Base-by-base conservation (phyloP, 2,329 filamentous ascomycete species). In the Fusarium siculi region DNA sequence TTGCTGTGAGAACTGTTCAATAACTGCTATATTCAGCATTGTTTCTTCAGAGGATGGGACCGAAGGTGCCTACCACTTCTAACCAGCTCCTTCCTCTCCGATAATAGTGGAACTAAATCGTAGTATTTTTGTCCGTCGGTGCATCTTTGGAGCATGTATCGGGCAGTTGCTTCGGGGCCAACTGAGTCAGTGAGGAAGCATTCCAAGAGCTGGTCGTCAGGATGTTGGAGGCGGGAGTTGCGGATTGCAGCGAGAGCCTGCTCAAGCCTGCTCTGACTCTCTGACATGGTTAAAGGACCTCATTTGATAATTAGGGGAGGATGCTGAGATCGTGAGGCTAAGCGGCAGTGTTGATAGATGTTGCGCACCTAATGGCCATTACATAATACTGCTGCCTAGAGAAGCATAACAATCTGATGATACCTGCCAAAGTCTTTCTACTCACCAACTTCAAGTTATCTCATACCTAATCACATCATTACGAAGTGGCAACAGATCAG, bases 261-360 rank as follows among this genome's bases (percentile, higher is more conserved):
- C 1, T 28, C 18, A 2, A 23, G 28, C 9, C 18, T 21, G 1
- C 4, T 19, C 16, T 21, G 12, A 11, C 7, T 3, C 11, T 16
- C 18, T 37, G 18, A 9, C 32, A 25, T 25, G 4, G 2, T 9
- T 1, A 15, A 25, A 23, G 7, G 4, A 9, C 19, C 6, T 1
- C 11, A 11, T 7, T 8, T 36, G 2, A n/a, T 5, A 21, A 40
- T 9, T 8, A 5, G 8, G 5, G 4, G 18, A 19, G 2, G 9
- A 18, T 19, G 4, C n/a, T 5, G 10, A 9, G 9, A 25, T 36
- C 2, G 12, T 14, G 4, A 19, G 4, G 9, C 8, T 4, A 3
- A 8, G 7, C 6, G 0, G 12, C 6, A 25, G 10, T 19, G n/a
- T 52, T 37, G 9, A n/a, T 21, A 21, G n/a, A 52, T 21, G 12